A percentile compares a stretch with the other conserved stretches of the same genome.
These are phyloP conservation scores for Hypoxylon fragiforme DNA, from an alignment of 495 filamentous ascomycete species.

Conservation along the genomic window DNA sequence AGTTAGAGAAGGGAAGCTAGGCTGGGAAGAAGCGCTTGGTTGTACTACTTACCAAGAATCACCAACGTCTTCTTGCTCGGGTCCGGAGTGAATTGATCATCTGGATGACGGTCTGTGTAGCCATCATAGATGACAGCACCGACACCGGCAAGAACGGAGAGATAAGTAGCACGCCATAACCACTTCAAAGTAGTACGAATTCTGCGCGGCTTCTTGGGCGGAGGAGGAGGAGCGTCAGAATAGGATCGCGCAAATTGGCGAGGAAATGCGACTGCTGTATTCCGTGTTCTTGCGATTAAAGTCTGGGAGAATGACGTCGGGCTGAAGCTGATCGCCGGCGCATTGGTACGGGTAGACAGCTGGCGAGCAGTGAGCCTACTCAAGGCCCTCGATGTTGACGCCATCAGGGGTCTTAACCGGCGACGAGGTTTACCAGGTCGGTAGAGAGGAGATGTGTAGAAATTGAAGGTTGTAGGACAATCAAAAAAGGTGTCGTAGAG, in stretches of 20 bases:
- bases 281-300: constrained; percentile 11
- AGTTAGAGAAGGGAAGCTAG: not conserved
- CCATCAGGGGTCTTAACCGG: constrained; percentile 16
- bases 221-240: constrained; percentile 36
- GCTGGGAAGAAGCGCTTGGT: constrained; percentile 1
- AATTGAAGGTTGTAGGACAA: no score
- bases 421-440: constrained; percentile 11
- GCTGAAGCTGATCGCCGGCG: constrained; percentile 15
- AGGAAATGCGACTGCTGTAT: constrained; percentile 9
- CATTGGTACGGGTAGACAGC: constrained; percentile 14
- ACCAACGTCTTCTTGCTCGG: constrained; percentile 96
- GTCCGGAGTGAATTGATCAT: constrained; percentile 78
- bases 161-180: constrained; percentile 75
- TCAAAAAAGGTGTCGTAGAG: no score
- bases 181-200: constrained; percentile 48
- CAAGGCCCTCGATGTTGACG: constrained; percentile 29
- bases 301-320: constrained; percentile 24
- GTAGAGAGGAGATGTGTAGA: not conserved
- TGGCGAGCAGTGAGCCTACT: constrained; percentile 20
- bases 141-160: constrained; percentile 67
- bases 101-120: constrained; percentile 77
- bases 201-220: constrained; percentile 44
- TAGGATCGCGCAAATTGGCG: constrained; percentile 48
- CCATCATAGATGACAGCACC: constrained; percentile 78
- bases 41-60: constrained; percentile 73